Base-by-base conservation (phyloP, 1,284 basidiomycete species). In the Cryptococcus amylolentus region DNA sequence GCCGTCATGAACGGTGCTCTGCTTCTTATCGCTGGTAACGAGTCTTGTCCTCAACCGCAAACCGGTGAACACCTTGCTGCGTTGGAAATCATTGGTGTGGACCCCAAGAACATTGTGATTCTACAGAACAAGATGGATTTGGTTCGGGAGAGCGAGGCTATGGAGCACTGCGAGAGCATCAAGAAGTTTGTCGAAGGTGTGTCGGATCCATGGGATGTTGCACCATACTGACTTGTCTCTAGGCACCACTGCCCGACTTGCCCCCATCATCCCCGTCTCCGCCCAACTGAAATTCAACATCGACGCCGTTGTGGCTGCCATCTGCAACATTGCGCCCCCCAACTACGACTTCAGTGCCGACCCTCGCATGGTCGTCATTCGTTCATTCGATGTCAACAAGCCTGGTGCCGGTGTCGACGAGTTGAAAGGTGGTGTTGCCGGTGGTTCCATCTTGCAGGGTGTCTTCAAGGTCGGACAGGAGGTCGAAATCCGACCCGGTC, bases 381-480 rank as follows among this genome's bases (percentile, higher is more conserved):
- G 93, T 70, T 98, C 94, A n/a, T 98, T 98, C 79, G 96, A 98
- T 77, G 95, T 98, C 77, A 98, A 98, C 84, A 98, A 97, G 80
- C 95, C 95, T 12, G 95, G 95, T 75, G 86, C 94, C 5, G 91
- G 95, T 75, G 92, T 98, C 9, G 89, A 96, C 67, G 95, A 98
- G 60, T 84, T 98, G 58, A 95, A 96, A 79, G 95, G 95, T 62
- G 96, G 96, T 75, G 96, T 98, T 35, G 96, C 95, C 16, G 95
- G 95, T 79, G 95, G 95, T 40, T 94, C 89, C 40, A 95, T 98
- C 71, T 83, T 98, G 61, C 89, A 86, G 13, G 96, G 95, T 71
- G 89, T 97, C 37, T 85, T 98, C 62, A 86, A 83, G 61, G 81
- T 98, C 54, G 93, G 94, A 0, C 87, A 91, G 80, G 91, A 97